Evolutionary conservation across 805 yeast genomes (phyloP).

Genomic region (Candida jianshihensis): DNA sequence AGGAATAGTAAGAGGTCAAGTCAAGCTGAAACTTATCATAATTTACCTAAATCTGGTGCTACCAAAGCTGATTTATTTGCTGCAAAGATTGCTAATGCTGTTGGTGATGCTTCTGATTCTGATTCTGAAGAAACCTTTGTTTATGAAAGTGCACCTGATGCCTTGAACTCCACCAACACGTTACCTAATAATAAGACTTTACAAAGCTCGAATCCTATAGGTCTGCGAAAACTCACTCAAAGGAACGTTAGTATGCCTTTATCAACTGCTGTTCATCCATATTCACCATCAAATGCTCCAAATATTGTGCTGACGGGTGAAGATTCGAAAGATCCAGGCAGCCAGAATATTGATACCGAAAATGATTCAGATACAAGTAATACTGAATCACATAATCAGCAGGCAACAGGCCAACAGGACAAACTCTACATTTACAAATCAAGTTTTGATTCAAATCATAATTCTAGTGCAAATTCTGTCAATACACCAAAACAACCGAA

Average conservation of each 20-base stretch:
- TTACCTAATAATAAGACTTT: slow-evolving; percentile 12
- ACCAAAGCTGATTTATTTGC: slow-evolving; percentile 92
- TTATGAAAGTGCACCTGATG: slow-evolving; percentile 49
- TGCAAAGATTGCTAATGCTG: slow-evolving; percentile 90
- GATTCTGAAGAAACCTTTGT: slow-evolving; percentile 95
- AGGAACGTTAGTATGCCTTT: slow-evolving; percentile 23
- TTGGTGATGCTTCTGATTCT: slow-evolving; percentile 78
- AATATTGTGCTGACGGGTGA: slow-evolving; percentile 5
- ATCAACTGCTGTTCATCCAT: slow-evolving; percentile 7
- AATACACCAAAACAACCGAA: slow-evolving; percentile 1
- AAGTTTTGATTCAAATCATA: background rate
- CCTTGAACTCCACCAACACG: slow-evolving; percentile 13
- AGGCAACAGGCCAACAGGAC: background rate
- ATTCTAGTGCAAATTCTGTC: background rate
- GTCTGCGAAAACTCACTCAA: slow-evolving; percentile 17
- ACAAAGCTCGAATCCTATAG: slow-evolving; percentile 8
- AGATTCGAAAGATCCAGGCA: slow-evolving; percentile 5
- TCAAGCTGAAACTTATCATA: slow-evolving; percentile 13
- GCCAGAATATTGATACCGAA: slow-evolving; percentile 9
- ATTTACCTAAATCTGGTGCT: slow-evolving; percentile 27
- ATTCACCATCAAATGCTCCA: slow-evolving; percentile 7
- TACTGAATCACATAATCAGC: slow-evolving; percentile 6
- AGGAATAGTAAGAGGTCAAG: slow-evolving; percentile 16
- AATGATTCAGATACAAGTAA: slow-evolving; percentile 10
- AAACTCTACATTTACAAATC: slow-evolving; percentile 1